Evolutionary conservation across 176 grass and related monocot genomes (phyloP).

Genomic region (Cymbopogon citratus): DNA sequence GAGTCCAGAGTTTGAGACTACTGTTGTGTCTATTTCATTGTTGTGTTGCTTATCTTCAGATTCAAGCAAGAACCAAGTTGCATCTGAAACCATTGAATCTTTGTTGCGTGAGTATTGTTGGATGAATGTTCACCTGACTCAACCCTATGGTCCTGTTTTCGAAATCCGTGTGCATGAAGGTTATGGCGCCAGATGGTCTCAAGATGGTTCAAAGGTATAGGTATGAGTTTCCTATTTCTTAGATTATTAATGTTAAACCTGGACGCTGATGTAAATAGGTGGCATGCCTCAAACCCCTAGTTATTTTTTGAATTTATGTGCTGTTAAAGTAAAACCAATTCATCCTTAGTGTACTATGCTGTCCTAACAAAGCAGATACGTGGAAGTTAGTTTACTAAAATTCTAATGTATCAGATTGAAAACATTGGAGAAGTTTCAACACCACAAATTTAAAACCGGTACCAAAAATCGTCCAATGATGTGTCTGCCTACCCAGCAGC

Average conservation of each 20-base stretch:
- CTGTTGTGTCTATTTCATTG: slow-evolving; percentile 17
- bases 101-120: slow-evolving; percentile 62
- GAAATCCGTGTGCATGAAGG: slow-evolving; percentile 79
- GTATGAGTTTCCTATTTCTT: background rate
- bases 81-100: slow-evolving; percentile 47
- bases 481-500: background rate
- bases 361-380: background rate
- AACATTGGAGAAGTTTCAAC: background rate
- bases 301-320: too few relatives aligned
- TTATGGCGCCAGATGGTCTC: slow-evolving; percentile 87
- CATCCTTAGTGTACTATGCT: background rate
- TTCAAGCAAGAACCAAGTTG: slow-evolving; percentile 57
- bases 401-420: background rate
- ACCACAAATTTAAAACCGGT: background rate
- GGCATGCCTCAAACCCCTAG: background rate
- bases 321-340: background rate
- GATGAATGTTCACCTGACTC: slow-evolving; percentile 81
- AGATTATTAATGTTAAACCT: background rate
- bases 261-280: slow-evolving; percentile 8
- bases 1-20: background rate
- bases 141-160: slow-evolving; percentile 62
- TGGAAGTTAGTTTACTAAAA: background rate
- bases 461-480: background rate
- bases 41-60: slow-evolving; percentile 42
- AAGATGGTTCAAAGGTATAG: slow-evolving; percentile 75